Percentiles rank a stretch among this genome's conserved stretches.
phyloP scores from a whole-genome alignment of 345 rosid species.

The Citrus inodora region DNA sequence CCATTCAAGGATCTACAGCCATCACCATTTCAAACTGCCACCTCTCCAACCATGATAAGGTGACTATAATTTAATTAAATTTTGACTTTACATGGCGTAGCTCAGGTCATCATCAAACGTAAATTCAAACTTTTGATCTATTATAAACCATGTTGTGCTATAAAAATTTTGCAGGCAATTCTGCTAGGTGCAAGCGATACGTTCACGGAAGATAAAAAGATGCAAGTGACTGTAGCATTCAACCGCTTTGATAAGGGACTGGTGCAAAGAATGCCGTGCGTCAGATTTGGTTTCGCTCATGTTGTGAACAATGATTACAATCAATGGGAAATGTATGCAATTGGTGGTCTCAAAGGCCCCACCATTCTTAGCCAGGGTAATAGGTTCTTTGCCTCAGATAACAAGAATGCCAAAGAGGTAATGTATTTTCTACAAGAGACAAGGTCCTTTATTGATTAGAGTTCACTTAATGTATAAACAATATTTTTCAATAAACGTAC shows the following conservation, averaged over 20 bases:
- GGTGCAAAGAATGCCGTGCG: not conserved
- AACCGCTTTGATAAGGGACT: not conserved
- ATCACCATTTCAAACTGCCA: not conserved
- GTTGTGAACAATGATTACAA: constrained; percentile 83
- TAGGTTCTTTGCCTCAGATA: constrained; percentile 59
- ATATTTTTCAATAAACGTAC: too few relatives aligned
- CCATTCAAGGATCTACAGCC: constrained; percentile 18
- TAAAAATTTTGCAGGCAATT: too few relatives aligned
- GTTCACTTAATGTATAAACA: too few relatives aligned
- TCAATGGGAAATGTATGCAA: constrained; percentile 19
- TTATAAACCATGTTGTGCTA: too few relatives aligned
- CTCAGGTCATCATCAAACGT: too few relatives aligned
- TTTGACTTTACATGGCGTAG: too few relatives aligned
- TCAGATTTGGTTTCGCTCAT: not conserved
- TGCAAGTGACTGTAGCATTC: not conserved
- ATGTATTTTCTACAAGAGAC: too few relatives aligned
- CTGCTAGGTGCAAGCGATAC: too few relatives aligned
- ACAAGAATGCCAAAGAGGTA: constrained; percentile 34
- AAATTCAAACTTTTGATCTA: too few relatives aligned
- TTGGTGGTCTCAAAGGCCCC: constrained; percentile 53
- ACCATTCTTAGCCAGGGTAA: constrained; percentile 79
- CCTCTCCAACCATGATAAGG: not conserved
- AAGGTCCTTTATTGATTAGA: too few relatives aligned
- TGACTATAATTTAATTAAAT: not conserved
- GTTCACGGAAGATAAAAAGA: too few relatives aligned